These are phyloP conservation scores for Escovopsis sp. DNA, from an alignment of 2,329 filamentous ascomycete species.

Conservation along the genomic window DNA sequence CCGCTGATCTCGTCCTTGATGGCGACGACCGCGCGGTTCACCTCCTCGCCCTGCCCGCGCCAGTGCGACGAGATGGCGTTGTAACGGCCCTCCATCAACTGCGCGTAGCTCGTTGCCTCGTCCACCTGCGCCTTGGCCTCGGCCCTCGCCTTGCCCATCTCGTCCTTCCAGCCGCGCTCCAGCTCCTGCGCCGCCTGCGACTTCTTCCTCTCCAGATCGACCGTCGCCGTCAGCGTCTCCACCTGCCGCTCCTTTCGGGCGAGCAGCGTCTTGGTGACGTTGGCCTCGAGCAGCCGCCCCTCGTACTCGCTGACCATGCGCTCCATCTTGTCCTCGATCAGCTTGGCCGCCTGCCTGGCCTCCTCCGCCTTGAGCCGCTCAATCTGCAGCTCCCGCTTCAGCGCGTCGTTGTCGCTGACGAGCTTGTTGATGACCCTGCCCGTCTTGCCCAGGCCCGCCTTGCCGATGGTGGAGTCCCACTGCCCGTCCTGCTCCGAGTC, in stretches of 20 bases:
- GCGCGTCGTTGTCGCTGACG: slow-evolving; percentile 64
- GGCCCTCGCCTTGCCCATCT: slow-evolving; percentile 46
- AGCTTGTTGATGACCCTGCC: slow-evolving; percentile 69
- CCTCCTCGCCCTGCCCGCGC: slow-evolving; percentile 50
- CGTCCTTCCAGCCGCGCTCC: slow-evolving; percentile 46
- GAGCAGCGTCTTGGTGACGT: slow-evolving; percentile 56
- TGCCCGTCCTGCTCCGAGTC: slow-evolving; percentile 23
- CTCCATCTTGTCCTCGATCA: slow-evolving; percentile 59
- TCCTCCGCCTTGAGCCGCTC: slow-evolving; percentile 54
- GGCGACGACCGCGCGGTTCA: slow-evolving; percentile 34
- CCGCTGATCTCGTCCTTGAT: slow-evolving; percentile 39
- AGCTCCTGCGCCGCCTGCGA: slow-evolving; percentile 43
- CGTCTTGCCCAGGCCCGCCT: slow-evolving; percentile 58
- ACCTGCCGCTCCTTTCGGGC: slow-evolving; percentile 62
- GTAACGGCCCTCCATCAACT: slow-evolving; percentile 56
- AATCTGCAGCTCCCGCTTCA: slow-evolving; percentile 58
- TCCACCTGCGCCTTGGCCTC: slow-evolving; percentile 50
- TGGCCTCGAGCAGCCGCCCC: slow-evolving; percentile 51
- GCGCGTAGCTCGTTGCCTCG: slow-evolving; percentile 47
- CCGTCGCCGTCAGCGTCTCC: slow-evolving; percentile 47
- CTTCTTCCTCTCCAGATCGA: slow-evolving; percentile 50
- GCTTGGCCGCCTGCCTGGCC: slow-evolving; percentile 50
- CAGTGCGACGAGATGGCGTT: slow-evolving; percentile 52
- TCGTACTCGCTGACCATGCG: slow-evolving; percentile 55
- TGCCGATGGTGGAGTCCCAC: slow-evolving; percentile 56